These are phyloP conservation scores for carrot (Daucus carota) DNA, from an alignment of 129 eudicot genomes.

Conservation along the genomic window DNA sequence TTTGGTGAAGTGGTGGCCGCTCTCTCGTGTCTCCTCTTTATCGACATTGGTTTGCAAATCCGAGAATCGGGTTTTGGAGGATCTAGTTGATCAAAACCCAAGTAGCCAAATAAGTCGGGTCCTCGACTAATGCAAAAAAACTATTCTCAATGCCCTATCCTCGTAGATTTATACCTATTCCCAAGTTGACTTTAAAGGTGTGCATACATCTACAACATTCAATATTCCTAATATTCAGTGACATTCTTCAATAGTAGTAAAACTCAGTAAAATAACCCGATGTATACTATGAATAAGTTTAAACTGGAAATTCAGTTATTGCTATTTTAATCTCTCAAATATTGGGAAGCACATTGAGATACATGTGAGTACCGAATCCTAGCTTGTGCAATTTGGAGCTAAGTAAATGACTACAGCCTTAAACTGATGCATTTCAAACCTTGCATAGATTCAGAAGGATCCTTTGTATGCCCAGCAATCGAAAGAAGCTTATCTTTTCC, in stretches of 20 bases:
- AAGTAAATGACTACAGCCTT: neutral
- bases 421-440: conserved; percentile 33
- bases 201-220: neutral
- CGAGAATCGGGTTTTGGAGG: too few relatives aligned
- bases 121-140: too few relatives aligned
- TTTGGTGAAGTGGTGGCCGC: too few relatives aligned
- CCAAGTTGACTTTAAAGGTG: neutral
- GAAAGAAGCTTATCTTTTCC: conserved; percentile 87
- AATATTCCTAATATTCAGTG: neutral
- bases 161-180: neutral
- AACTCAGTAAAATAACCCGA: neutral
- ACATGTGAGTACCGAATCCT: neutral
- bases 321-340: neutral
- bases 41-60: too few relatives aligned
- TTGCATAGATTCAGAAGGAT: conserved; percentile 74
- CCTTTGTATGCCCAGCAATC: conserved; percentile 93
- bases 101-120: too few relatives aligned
- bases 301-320: neutral
- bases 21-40: too few relatives aligned
- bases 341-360: neutral
- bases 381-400: neutral
- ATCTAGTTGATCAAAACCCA: too few relatives aligned
- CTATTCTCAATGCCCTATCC: neutral
- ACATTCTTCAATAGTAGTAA: neutral
- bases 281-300: neutral